Conservation (phyloP, 2,329 filamentous ascomycete species). For the Microdochium paspali region DNA sequence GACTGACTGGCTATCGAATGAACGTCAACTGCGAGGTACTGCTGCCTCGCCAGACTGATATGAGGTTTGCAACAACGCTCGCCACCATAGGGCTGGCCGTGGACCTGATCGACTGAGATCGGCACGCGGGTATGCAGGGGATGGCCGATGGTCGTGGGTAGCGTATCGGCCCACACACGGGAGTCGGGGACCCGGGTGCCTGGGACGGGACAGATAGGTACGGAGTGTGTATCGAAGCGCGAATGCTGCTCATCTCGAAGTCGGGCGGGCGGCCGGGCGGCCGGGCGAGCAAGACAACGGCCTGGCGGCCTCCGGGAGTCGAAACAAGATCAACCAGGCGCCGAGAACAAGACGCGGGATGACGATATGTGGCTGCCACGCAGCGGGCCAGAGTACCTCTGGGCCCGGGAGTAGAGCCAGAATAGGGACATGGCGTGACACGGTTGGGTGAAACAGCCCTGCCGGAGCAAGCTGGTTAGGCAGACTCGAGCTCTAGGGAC, state of each 20-base stretch:
- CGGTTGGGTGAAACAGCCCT: neutral
- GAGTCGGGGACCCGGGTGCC: neutral
- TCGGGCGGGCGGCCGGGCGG: no score
- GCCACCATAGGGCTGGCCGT: neutral
- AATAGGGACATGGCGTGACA: neutral
- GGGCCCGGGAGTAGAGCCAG: no score
- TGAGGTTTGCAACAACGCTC: neutral
- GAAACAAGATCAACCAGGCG: no score
- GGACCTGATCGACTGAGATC: neutral
- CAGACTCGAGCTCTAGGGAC: neutral
- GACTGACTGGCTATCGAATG: no score
- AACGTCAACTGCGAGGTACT: neutral
- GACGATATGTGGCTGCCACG: neutral
- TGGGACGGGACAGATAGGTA: no score
- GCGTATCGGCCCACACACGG: neutral
- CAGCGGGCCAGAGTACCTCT: neutral
- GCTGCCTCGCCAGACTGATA: neutral
- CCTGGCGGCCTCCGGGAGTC: neutral
- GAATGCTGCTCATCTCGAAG: no score
- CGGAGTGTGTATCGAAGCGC: no score
- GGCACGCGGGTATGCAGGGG: no score
- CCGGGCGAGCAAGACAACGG: no score
- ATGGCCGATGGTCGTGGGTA: no score
- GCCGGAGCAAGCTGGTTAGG: neutral
- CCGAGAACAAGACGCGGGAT: neutral